Conservation (phyloP, 305 asterid genomes). For the Ajuga reptans region DNA sequence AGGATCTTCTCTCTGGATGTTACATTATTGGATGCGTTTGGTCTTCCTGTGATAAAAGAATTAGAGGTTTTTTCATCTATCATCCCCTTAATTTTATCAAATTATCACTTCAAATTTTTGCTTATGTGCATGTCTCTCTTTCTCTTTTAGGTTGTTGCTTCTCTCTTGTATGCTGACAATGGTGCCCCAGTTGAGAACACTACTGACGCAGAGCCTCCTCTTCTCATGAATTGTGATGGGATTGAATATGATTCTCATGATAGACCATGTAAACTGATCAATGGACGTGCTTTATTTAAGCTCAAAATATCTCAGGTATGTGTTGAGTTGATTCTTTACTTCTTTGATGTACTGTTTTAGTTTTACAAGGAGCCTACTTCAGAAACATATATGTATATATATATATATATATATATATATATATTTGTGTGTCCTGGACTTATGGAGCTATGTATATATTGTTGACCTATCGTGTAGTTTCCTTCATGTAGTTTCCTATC, state of each 20-base stretch:
- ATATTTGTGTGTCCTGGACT: too few species aligned
- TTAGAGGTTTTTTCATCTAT: slow-evolving; percentile 49
- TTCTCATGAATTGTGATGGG: slow-evolving; percentile 60
- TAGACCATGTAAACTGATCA: slow-evolving; percentile 53
- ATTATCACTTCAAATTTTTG: not conserved
- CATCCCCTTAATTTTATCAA: slow-evolving; percentile 1
- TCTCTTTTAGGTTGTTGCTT: slow-evolving; percentile 63
- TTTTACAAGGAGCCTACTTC: not conserved
- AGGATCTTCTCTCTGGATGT: slow-evolving; percentile 75
- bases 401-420: too few species aligned
- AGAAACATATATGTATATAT: not conserved
- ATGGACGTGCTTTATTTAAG: slow-evolving; percentile 75
- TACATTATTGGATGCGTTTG: slow-evolving; percentile 49
- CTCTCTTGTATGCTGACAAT: slow-evolving; percentile 67
- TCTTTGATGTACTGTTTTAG: not conserved
- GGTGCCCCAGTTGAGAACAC: slow-evolving; percentile 56
- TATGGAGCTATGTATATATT: too few species aligned
- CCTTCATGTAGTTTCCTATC: not conserved
- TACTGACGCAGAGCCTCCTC: slow-evolving; percentile 66
- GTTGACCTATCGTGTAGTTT: too few species aligned
- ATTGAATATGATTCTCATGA: slow-evolving; percentile 56
- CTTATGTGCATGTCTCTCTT: slow-evolving; percentile 10
- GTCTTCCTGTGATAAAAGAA: slow-evolving; percentile 49
- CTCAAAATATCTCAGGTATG: slow-evolving; percentile 82
- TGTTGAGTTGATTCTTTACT: not conserved